Evolutionary conservation across 1,139 yeast genomes (phyloP).

Genomic region (Blastobotrys indianensis): DNA sequence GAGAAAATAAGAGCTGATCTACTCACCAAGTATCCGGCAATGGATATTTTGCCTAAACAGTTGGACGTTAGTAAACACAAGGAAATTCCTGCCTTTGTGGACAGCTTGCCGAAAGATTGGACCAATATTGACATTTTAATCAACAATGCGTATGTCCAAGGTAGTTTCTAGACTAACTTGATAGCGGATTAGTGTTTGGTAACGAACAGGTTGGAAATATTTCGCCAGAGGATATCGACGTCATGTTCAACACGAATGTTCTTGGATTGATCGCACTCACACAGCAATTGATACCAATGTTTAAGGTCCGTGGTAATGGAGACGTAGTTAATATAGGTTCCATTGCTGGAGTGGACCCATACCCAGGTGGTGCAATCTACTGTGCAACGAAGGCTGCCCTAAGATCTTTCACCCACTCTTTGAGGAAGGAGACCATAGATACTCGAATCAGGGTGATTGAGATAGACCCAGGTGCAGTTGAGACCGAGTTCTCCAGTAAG

Average conservation of each 20-base stretch:
- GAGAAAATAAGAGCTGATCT: slow-evolving; percentile 44
- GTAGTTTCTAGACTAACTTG: background rate
- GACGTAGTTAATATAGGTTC: slow-evolving; percentile 82
- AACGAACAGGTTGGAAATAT: slow-evolving; percentile 57
- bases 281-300: slow-evolving; percentile 53
- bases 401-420: slow-evolving; percentile 64
- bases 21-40: slow-evolving; percentile 40
- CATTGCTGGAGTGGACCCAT: slow-evolving; percentile 82
- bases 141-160: slow-evolving; percentile 53
- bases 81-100: slow-evolving; percentile 49
- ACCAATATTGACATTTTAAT: slow-evolving; percentile 46
- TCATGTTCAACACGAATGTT: slow-evolving; percentile 69
- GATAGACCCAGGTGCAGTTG: slow-evolving; percentile 83
- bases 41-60: slow-evolving; percentile 41
- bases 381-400: slow-evolving; percentile 87
- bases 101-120: slow-evolving; percentile 37
- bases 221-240: slow-evolving; percentile 47
- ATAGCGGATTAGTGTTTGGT: slow-evolving; percentile 66
- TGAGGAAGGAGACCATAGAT: slow-evolving; percentile 71
- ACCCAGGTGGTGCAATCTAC: slow-evolving; percentile 80
- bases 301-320: slow-evolving; percentile 57
- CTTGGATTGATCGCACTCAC: slow-evolving; percentile 66
- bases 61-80: slow-evolving; percentile 57
- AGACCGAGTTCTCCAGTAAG: slow-evolving; percentile 65
- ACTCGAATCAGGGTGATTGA: slow-evolving; percentile 75